Percentiles rank a stretch among this genome's conserved stretches.
These are phyloP conservation scores for Lactarius psammicola DNA, from an alignment of 768 basidiomycete genomes.

Conservation along the genomic window DNA sequence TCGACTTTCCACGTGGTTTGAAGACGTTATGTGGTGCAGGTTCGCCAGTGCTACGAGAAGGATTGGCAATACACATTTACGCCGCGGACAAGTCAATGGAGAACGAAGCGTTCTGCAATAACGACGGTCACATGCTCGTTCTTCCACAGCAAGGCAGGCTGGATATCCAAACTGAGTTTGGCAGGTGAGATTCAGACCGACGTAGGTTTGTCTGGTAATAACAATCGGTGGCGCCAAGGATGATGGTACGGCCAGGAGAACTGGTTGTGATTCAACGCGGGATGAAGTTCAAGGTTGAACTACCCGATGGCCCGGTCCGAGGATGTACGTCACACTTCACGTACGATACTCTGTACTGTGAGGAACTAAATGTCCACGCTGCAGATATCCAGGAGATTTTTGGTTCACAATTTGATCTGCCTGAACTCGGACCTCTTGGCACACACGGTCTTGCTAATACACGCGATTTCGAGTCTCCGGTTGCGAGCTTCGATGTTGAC, in stretches of 20 bases:
- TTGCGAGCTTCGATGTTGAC: slow-evolving; percentile 67
- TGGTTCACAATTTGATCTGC: slow-evolving; percentile 60
- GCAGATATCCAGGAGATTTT: slow-evolving; percentile 63
- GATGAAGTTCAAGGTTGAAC: slow-evolving; percentile 59
- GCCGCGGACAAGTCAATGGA: slow-evolving; percentile 59
- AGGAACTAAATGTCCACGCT: background rate
- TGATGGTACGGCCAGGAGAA: slow-evolving; percentile 66
- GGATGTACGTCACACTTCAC: slow-evolving; percentile 18
- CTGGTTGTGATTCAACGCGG: slow-evolving; percentile 64
- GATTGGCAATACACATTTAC: slow-evolving; percentile 64
- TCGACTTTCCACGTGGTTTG: slow-evolving; percentile 58
- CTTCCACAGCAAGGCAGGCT: slow-evolving; percentile 62
- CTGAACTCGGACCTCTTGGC: slow-evolving; percentile 65
- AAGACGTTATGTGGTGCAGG: slow-evolving; percentile 65
- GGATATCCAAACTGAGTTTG: slow-evolving; percentile 69
- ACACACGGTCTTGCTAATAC: slow-evolving; percentile 63
- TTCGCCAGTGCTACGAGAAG: slow-evolving; percentile 60
- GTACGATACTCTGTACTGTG: background rate
- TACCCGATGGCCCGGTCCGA: slow-evolving; percentile 31
- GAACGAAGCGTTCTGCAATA: slow-evolving; percentile 58
- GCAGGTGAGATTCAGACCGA: slow-evolving; percentile 44
- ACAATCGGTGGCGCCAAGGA: slow-evolving; percentile 34
- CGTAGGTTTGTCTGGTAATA: slow-evolving; percentile 11
- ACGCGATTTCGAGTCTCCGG: slow-evolving; percentile 61
- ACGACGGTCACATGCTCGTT: slow-evolving; percentile 66